A percentile compares a stretch with the other conserved stretches of the same genome.
These are phyloP conservation scores for Mollisia scopiformis DNA, from an alignment of 2,329 filamentous ascomycete species.

Conservation along the genomic window DNA sequence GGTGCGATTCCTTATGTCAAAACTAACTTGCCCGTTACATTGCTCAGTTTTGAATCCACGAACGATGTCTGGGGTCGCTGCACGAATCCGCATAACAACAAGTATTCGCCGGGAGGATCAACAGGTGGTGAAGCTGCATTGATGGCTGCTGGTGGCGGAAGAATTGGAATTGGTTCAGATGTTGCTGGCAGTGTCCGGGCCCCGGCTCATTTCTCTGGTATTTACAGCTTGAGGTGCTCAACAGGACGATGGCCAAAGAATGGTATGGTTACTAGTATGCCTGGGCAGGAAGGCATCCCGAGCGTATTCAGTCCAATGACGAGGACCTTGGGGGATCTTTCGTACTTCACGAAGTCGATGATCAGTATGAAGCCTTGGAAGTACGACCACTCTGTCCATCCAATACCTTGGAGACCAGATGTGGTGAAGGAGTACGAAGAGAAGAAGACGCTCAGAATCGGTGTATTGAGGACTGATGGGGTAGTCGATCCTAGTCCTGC, in stretches of 20 bases:
- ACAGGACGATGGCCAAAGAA: conserved; percentile 89
- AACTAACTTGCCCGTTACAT: conserved; percentile 85
- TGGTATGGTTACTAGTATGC: conserved; percentile 85
- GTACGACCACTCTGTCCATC: conserved; percentile 85
- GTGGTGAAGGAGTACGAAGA: conserved; percentile 60
- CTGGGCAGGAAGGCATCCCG: conserved; percentile 86
- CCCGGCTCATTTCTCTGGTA: conserved; percentile 87
- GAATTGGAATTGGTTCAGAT: conserved; percentile 89
- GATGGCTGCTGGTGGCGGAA: conserved; percentile 75
- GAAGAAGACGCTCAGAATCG: conserved; percentile 70
- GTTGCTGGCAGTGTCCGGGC: conserved; percentile 87
- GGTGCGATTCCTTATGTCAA: conserved; percentile 92
- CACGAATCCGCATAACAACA: conserved; percentile 81
- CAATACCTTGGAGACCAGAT: conserved; percentile 75
- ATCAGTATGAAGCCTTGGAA: conserved; percentile 85
- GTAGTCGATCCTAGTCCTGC: conserved; percentile 88
- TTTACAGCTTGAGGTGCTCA: conserved; percentile 84
- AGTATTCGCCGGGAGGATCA: conserved; percentile 86
- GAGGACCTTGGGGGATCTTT: conserved; percentile 78
- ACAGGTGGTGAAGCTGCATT: conserved; percentile 75
- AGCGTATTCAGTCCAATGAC: conserved; percentile 94
- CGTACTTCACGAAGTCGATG: conserved; percentile 80
- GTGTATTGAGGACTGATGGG: conserved; percentile 76
- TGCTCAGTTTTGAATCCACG: conserved; percentile 38
- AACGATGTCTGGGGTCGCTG: conserved; percentile 80